These are phyloP conservation scores for Stylosanthes scabra DNA, from an alignment of 331 rosid species.

Conservation along the genomic window DNA sequence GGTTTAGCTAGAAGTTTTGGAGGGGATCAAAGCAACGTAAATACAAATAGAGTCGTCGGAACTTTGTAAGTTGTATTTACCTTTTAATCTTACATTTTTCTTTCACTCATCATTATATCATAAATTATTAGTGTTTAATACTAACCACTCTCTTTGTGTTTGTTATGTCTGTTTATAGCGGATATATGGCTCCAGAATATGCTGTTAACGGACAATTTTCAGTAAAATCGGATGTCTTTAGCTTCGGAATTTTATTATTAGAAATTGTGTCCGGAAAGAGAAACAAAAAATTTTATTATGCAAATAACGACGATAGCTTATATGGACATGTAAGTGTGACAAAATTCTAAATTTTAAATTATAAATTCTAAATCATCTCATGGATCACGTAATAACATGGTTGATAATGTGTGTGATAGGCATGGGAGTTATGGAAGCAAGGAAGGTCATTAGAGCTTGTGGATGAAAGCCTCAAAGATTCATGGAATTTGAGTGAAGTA, in stretches of 20 bases:
- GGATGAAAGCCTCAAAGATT: conserved; percentile 5
- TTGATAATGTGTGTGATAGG: conserved; percentile 35
- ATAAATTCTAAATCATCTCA: no score
- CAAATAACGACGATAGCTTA: conserved; percentile 44
- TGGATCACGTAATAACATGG: background rate
- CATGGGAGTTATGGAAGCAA: conserved; percentile 41
- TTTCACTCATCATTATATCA: background rate
- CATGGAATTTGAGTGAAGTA: background rate
- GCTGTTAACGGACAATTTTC: conserved; percentile 63
- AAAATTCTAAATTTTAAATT: background rate
- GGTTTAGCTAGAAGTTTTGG: conserved; percentile 53
- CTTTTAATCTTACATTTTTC: background rate
- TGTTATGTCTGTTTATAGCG: conserved; percentile 38
- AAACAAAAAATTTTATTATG: conserved; percentile 45
- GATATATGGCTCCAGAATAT: conserved; percentile 83
- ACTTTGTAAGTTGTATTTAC: conserved; percentile 45
- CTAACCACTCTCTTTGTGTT: background rate
- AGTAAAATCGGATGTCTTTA: conserved; percentile 65
- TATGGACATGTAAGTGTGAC: conserved; percentile 63
- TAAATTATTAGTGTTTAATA: background rate
- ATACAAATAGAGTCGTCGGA: conserved; percentile 51
- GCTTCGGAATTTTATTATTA: conserved; percentile 60
- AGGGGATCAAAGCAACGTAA: conserved; percentile 45
- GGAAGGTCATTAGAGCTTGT: conserved; percentile 30
- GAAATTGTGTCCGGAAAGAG: conserved; percentile 64